Percentiles rank a stretch among this genome's conserved stretches.
Conservation (phyloP, 2,329 filamentous ascomycete species). For the Gaeumannomyces tritici region DNA sequence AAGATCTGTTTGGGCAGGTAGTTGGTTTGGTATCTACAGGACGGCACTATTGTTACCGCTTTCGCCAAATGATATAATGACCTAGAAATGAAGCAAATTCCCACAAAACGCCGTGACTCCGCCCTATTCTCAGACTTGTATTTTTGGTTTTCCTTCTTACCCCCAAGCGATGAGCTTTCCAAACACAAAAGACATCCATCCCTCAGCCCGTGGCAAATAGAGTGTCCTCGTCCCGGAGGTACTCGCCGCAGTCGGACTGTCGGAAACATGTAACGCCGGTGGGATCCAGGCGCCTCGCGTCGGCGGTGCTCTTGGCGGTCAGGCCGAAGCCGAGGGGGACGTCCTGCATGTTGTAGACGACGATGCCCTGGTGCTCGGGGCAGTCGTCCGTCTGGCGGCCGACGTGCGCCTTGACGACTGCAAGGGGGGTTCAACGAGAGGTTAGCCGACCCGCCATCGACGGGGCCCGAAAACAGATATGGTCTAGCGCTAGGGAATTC, state of each 20-base stretch:
- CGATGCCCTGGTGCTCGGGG: conserved; percentile 83
- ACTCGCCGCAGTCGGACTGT: conserved; percentile 92
- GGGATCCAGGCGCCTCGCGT: conserved; percentile 76
- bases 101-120: conserved; percentile 2
- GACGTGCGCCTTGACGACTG: conserved; percentile 58
- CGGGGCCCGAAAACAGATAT: no score
- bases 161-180: not conserved
- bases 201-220: conserved; percentile 45
- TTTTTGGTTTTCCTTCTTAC: not conserved
- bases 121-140: not conserved
- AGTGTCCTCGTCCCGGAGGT: conserved; percentile 72
- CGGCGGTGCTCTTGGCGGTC: conserved; percentile 76
- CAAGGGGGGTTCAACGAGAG: not conserved
- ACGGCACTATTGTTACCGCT: not conserved
- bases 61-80: not conserved
- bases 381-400: conserved; percentile 85
- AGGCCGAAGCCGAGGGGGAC: conserved; percentile 90
- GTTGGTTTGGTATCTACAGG: not conserved
- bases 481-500: no score
- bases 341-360: conserved; percentile 88
- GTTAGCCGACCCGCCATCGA: no score
- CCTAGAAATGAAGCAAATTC: not conserved
- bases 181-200: not conserved
- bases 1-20: not conserved
- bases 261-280: conserved; percentile 84